Conservation (phyloP, 352 stramenopile genomes). For the Globisporangium splendens region DNA sequence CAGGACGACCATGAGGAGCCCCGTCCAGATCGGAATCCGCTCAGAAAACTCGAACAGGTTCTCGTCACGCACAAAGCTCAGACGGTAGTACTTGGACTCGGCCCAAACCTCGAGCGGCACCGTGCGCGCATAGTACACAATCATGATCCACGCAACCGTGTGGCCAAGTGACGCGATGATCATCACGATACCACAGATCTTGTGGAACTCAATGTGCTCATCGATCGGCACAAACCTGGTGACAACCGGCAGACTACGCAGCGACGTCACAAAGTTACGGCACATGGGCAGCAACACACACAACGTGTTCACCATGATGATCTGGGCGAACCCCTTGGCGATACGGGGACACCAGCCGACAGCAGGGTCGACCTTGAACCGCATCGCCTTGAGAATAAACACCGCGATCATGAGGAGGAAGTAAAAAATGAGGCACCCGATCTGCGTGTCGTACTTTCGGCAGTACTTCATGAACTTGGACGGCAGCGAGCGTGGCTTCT, state of each 20-base stretch:
- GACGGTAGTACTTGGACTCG: slow-evolving; percentile 36
- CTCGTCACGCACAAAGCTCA: slow-evolving; percentile 53
- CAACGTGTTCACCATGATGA: slow-evolving; percentile 70
- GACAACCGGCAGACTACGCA: slow-evolving; percentile 42
- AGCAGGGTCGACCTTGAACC: slow-evolving; percentile 38
- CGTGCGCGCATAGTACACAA: slow-evolving; percentile 46
- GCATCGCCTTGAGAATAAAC: slow-evolving; percentile 43
- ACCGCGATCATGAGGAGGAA: slow-evolving; percentile 33
- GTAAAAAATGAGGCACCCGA: slow-evolving; percentile 50
- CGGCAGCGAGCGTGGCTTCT: slow-evolving; percentile 10
- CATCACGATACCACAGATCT: slow-evolving; percentile 72
- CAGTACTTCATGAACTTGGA: slow-evolving; percentile 29
- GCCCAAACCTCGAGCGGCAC: slow-evolving; percentile 35
- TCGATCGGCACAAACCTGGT: slow-evolving; percentile 56
- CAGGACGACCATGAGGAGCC: slow-evolving; percentile 55
- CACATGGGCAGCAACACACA: slow-evolving; percentile 78
- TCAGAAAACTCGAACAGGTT: slow-evolving; percentile 35
- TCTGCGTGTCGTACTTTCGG: slow-evolving; percentile 44
- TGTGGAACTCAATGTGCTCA: slow-evolving; percentile 68
- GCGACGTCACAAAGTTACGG: slow-evolving; percentile 54
- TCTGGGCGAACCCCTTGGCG: slow-evolving; percentile 67
- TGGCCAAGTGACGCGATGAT: slow-evolving; percentile 54
- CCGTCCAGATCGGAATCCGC: slow-evolving; percentile 61
- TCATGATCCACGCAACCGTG: slow-evolving; percentile 46
- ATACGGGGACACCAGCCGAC: slow-evolving; percentile 51